Conservation (phyloP, 2,329 filamentous ascomycete genomes). For the Paraphaeosphaeria sporulosa region DNA sequence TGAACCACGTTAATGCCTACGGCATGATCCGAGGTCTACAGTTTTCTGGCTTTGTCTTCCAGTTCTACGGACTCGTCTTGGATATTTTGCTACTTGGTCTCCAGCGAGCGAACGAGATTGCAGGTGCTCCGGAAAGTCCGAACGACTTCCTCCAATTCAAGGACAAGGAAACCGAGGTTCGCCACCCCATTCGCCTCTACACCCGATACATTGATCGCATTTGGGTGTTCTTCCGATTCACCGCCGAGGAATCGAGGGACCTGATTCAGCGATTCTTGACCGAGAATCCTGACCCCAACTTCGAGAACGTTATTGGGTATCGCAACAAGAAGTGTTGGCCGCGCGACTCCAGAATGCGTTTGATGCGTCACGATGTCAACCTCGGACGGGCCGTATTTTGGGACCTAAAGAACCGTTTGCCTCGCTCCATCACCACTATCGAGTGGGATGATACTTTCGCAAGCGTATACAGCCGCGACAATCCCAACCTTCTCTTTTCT, state of each 20-base stretch:
- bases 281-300: constrained; percentile 97
- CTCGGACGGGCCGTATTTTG: constrained; percentile 97
- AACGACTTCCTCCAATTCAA: constrained; percentile 99
- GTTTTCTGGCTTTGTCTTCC: constrained; percentile 98
- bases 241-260: constrained; percentile 91
- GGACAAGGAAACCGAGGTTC: constrained; percentile 88
- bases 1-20: constrained; percentile 99
- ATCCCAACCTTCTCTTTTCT: constrained; percentile 94
- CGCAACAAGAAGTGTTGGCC: constrained; percentile 99
- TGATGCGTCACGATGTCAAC: constrained; percentile 99
- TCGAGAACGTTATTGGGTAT: constrained; percentile 98
- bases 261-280: constrained; percentile 97
- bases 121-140: constrained; percentile 88
- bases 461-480: constrained; percentile 97
- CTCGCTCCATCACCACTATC: constrained; percentile 93
- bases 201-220: constrained; percentile 98
- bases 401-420: constrained; percentile 97
- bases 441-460: constrained; percentile 99
- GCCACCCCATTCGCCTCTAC: constrained; percentile 96
- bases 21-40: constrained; percentile 97
- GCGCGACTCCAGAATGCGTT: constrained; percentile 92
- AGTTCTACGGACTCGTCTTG: constrained; percentile 96
- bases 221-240: constrained; percentile 96
- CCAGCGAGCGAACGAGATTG: constrained; percentile 97
- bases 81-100: constrained; percentile 91